phyloP scores from a whole-genome alignment of 495 filamentous ascomycete species.

The Wilcoxina mikolae region DNA sequence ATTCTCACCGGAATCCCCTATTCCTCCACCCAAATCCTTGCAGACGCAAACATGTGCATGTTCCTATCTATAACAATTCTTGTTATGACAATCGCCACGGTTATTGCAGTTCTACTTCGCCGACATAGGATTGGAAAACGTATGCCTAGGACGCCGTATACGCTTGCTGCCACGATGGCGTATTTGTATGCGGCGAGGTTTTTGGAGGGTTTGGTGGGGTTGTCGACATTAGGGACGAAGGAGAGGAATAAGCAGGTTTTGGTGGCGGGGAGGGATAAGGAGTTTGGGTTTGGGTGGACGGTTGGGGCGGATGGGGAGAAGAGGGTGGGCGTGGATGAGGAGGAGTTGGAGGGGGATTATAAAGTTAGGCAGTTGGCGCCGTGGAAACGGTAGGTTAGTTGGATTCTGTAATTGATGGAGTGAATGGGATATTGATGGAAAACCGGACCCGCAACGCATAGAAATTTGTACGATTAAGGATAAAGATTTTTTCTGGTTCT shows the following conservation, averaged over 20 bases:
- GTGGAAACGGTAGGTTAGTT: too few relatives aligned
- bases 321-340: background rate
- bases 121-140: background rate
- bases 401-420: too few relatives aligned
- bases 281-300: background rate
- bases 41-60: background rate
- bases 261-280: background rate
- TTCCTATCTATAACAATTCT: background rate
- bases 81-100: background rate
- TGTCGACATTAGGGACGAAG: background rate
- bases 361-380: too few relatives aligned
- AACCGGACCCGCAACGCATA: too few relatives aligned
- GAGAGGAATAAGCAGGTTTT: conserved; percentile 1
- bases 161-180: background rate
- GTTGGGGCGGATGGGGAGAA: background rate
- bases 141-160: background rate
- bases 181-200: background rate
- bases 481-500: too few relatives aligned
- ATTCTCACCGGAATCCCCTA: background rate
- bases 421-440: too few relatives aligned
- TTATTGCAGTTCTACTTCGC: background rate
- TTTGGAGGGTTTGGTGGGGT: background rate
- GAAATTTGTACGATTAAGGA: too few relatives aligned
- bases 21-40: background rate
- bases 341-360: conserved; percentile 3